Evolutionary conservation across 1,284 basidiomycete species (phyloP), one percentile per base, ranked within the genome.

Genomic region (Fomitiporia mediterranea): DNA sequence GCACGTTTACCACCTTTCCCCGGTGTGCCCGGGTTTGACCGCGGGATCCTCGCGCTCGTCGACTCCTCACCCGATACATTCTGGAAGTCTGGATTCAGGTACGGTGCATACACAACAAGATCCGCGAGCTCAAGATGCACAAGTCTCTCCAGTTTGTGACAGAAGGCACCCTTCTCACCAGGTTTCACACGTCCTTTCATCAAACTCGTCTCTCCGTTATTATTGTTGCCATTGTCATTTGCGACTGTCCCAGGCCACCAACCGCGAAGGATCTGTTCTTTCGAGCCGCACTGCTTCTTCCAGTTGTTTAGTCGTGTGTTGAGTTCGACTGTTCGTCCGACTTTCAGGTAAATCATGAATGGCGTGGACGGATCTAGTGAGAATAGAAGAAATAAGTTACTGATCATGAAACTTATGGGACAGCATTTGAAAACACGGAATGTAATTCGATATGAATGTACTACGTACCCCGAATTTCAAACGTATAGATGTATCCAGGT

Each of bases 41-140:
- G 15, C 2, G 50, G 8, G n/a, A n/a, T 28, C 25, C 30, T 38
- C 37, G 38, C n/a, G 7, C 15, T 23, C n/a, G 27, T 25, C 7
- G 25, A 27, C 13, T 43, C 51, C 17, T 7, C 9, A 2, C 25
- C 21, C 6, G 23, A 15, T 15, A 77, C 40, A 23, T 70, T 64
- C 11, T 72, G 74, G 64, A 71, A 90, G 11, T 63, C 66, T 4
- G 76, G 67, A 43, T 82, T 68, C 4, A 89, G 72, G 65, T 91
- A 88, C 2, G 77, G 76, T n/a, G 70, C 64, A 52, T 83, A 76
- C 39, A 78, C 66, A 6, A 75, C 77, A 37, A 91, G 65, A 66
- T 91, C 89, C 3, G 79, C 75, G 4, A 91, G 74, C 65, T 91
- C 89, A 23, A 90, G 73, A 63, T 91, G 89, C 37, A 91, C 79